These are phyloP conservation scores for Simplicillium aogashimaense DNA, from an alignment of 2,329 filamentous ascomycete genomes.

Conservation along the genomic window DNA sequence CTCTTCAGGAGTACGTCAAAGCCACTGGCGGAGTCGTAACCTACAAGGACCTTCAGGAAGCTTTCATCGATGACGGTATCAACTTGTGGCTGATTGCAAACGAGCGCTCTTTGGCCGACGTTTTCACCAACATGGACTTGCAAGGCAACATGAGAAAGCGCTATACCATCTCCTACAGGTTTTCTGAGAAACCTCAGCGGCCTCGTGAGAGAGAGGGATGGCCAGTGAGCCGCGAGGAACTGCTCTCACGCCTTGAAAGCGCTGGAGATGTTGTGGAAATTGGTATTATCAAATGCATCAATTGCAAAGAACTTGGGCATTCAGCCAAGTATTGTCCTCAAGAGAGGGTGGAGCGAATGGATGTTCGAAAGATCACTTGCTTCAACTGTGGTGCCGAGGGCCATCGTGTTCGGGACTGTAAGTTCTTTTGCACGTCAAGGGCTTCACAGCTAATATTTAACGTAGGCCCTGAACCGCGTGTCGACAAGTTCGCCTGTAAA, in stretches of 20 bases:
- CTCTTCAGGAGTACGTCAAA: constrained; percentile 52
- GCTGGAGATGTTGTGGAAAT: constrained; percentile 55
- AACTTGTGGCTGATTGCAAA: constrained; percentile 52
- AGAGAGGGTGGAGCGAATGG: constrained; percentile 39
- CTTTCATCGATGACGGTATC: constrained; percentile 44
- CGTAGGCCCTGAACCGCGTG: constrained; percentile 46
- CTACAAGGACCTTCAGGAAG: constrained; percentile 50
- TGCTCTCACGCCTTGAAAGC: constrained; percentile 52
- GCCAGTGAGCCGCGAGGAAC: constrained; percentile 49
- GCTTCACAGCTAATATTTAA: constrained; percentile 6
- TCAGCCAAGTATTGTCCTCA: constrained; percentile 47
- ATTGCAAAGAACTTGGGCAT: constrained; percentile 58
- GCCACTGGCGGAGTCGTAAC: constrained; percentile 41
- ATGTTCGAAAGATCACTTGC: constrained; percentile 43
- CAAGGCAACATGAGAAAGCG: constrained; percentile 59
- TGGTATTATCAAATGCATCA: constrained; percentile 49
- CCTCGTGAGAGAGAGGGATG: constrained; percentile 50
- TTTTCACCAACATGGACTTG: constrained; percentile 62
- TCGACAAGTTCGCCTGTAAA: constrained; percentile 56
- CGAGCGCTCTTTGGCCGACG: constrained; percentile 43
- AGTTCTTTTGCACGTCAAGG: constrained; percentile 15
- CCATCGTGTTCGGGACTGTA: constrained; percentile 62
- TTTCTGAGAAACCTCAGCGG: constrained; percentile 44
- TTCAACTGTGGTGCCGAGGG: constrained; percentile 54
- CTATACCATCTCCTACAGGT: constrained; percentile 54